Evolutionary conservation across 805 yeast species (phyloP).

Genomic region (Sungouiella thailandica): DNA sequence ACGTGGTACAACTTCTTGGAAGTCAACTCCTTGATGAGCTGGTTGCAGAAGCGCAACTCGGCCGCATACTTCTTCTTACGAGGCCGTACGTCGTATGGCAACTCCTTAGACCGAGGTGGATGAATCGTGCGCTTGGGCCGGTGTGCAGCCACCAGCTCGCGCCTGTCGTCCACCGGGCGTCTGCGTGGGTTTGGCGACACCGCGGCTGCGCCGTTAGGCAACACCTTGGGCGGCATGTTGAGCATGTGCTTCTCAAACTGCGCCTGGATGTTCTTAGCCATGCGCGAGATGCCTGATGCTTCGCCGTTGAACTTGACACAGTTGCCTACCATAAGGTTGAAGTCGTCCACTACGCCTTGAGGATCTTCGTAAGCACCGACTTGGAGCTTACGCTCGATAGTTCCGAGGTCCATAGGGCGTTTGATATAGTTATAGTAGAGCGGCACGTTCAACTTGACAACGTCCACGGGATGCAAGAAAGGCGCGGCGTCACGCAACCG

Average conservation of each 20-base stretch:
- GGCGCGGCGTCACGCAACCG: conserved; percentile 91
- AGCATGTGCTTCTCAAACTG: conserved; percentile 90
- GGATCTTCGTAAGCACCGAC: conserved; percentile 69
- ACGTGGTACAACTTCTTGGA: conserved; percentile 80
- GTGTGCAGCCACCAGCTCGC: conserved; percentile 72
- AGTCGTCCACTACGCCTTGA: conserved; percentile 66
- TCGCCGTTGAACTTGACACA: conserved; percentile 84
- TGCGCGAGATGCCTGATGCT: conserved; percentile 75
- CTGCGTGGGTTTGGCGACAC: conserved; percentile 14
- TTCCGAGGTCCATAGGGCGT: conserved; percentile 90
- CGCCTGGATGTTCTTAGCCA: conserved; percentile 88
- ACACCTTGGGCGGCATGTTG: conserved; percentile 71
- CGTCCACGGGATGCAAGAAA: conserved; percentile 86
- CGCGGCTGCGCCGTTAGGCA: conserved; percentile 16
- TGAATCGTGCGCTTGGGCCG: conserved; percentile 95
- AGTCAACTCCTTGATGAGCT: conserved; percentile 72
- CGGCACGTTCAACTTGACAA: conserved; percentile 82
- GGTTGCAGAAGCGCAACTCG: conserved; percentile 81
- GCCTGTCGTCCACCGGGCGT: conserved; percentile 37
- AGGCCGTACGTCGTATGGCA: conserved; percentile 87
- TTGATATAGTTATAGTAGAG: conserved; percentile 78
- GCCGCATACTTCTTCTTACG: conserved; percentile 87
- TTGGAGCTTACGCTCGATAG: conserved; percentile 77
- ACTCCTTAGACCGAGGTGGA: conserved; percentile 92
- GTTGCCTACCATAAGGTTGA: conserved; percentile 78